Evolutionary conservation across 768 basidiomycete genomes (phyloP).

Genomic region (Naganishia vishniacii): DNA sequence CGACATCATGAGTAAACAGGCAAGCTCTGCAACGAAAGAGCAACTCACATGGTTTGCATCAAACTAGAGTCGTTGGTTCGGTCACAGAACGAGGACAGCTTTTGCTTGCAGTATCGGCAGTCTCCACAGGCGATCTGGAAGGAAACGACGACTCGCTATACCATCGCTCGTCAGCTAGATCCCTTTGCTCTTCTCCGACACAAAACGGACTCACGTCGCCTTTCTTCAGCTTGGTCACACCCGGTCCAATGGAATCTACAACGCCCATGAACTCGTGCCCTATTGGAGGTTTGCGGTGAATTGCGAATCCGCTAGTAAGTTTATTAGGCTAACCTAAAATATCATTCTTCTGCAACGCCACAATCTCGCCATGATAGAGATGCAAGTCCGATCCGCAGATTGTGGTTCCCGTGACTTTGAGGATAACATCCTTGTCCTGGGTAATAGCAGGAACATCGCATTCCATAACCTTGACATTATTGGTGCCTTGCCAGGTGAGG

Average conservation of each 20-base stretch:
- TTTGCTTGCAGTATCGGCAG: constrained; percentile 68
- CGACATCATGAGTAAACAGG: constrained; percentile 39
- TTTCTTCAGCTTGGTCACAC: constrained; percentile 57
- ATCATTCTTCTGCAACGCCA: constrained; percentile 62
- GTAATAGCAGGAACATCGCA: constrained; percentile 59
- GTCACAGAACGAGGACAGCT: constrained; percentile 68
- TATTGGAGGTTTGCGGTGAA: not conserved
- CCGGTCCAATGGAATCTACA: constrained; percentile 62
- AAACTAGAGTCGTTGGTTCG: constrained; percentile 62
- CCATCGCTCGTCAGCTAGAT: not conserved
- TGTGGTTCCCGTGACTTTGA: constrained; percentile 70
- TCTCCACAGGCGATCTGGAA: constrained; percentile 72
- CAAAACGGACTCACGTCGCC: constrained; percentile 52
- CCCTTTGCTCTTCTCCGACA: not conserved
- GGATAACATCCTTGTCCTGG: constrained; percentile 67
- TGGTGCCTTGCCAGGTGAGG: constrained; percentile 62
- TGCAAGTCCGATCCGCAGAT: constrained; percentile 59
- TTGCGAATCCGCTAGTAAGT: too few species aligned
- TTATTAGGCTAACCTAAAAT: constrained; percentile 30
- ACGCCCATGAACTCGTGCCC: constrained; percentile 54
- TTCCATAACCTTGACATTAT: constrained; percentile 52
- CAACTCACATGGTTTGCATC: constrained; percentile 41
- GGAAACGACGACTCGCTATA: constrained; percentile 61
- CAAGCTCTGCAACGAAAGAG: not conserved
- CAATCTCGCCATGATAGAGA: constrained; percentile 60